Base-by-base conservation (phyloP, 441 rosid genomes). In the Arabidopsis hybrid region DNA sequence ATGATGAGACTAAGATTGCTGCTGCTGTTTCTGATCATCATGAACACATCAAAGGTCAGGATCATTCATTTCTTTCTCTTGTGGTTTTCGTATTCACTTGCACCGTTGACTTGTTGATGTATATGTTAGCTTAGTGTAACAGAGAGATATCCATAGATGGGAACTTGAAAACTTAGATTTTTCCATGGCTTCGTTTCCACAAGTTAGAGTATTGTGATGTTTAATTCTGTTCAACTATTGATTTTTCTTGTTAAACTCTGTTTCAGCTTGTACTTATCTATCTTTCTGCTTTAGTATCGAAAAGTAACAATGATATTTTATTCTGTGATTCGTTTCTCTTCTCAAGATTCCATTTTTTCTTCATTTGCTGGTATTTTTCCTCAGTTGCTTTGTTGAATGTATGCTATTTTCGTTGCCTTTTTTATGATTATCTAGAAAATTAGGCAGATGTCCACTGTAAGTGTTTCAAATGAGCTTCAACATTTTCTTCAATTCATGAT, bases 1-100 rank as follows among this genome's bases (percentile, higher is more conserved):
- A 82, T 46, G 80, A 81, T 18, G 89, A 87, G 38, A 78, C 85
- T 21, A 75, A 82, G 34, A 11, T 31, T 59, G 5, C 49, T 59
- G 67, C 62, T 76, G 75, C 61, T 77, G 43, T 43, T 70, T 64
- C 72, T 11, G 42, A 36, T 66, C 77, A 72, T 77, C 73, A 60
- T 52, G 45, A 71, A 16, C 80, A 72, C 47, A 26, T 72, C 55
- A 77, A 77, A 72, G 80, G 80, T 77, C 38, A 59, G 56, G 4
- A 40, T 51, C 39, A 8, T 8, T 58, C 18, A n/a, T 36, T 14
- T 12, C 5, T 52, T 38, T 35, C 40, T 47, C 29, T 55, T 14
- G 8, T 50, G 46, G 9, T 31, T 49, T 39, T 61, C 21, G 2
- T 42, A 14, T 6, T 16, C 11, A 0, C 26, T 29, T 11, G 2